These are phyloP conservation scores for Erucastrum elatum DNA, from an alignment of 345 rosid genomes.

Conservation along the genomic window DNA sequence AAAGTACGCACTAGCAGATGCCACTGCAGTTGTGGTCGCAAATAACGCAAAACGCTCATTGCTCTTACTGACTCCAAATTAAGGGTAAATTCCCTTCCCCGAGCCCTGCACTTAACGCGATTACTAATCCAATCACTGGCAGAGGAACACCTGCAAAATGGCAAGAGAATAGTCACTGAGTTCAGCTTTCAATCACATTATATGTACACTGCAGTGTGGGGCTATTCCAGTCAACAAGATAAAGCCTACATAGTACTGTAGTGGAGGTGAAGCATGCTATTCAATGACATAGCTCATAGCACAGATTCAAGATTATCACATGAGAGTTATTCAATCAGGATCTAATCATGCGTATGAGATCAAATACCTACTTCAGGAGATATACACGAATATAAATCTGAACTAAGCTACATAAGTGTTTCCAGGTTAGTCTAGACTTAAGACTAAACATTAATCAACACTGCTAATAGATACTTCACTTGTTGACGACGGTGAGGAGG, in stretches of 20 bases:
- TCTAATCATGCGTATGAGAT: not conserved
- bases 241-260: not conserved
- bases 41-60: no score
- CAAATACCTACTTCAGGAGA: not conserved
- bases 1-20: no score
- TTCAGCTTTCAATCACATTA: constrained; percentile 32
- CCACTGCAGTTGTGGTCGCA: no score
- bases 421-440: not conserved
- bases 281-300: not conserved
- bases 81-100: constrained; percentile 49
- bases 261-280: not conserved
- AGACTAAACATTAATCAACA: not conserved
- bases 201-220: constrained; percentile 17
- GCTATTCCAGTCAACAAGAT: constrained; percentile 14
- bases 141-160: constrained; percentile 72
- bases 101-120: constrained; percentile 54
- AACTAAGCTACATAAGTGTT: not conserved
- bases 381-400: not conserved
- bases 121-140: constrained; percentile 70
- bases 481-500: constrained; percentile 39
- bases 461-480: constrained; percentile 34
- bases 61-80: no score
- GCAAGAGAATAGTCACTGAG: constrained; percentile 36
- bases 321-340: not conserved
- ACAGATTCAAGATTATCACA: not conserved